phyloP scores from a whole-genome alignment of 257 asterid genomes.

The Anisodus tanguticus region DNA sequence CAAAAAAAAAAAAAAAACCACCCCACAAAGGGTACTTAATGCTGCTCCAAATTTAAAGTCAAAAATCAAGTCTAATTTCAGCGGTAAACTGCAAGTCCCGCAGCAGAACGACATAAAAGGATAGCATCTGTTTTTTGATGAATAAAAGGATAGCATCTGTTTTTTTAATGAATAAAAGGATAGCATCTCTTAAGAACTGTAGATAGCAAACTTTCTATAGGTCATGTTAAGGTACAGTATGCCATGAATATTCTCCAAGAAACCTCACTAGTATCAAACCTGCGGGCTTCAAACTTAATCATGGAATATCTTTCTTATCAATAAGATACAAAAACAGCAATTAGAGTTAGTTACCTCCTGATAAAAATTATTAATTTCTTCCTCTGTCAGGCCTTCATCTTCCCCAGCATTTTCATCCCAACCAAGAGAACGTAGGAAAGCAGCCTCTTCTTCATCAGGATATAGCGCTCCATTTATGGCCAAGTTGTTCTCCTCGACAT shows the following conservation, averaged over 20 bases:
- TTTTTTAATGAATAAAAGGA: neutral
- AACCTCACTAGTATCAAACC: conserved; percentile 13
- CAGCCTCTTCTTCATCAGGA: conserved; percentile 89
- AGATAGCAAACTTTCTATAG: neutral
- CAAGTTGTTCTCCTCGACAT: conserved; percentile 43
- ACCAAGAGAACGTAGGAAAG: conserved; percentile 91
- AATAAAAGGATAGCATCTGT: neutral
- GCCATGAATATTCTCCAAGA: conserved; percentile 14
- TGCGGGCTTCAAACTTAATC: neutral
- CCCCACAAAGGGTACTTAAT: neutral
- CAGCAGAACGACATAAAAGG: neutral
- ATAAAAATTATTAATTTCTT: conserved; percentile 75
- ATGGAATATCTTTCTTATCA: conserved; percentile 5
- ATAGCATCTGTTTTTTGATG: no score
- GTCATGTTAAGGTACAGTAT: neutral
- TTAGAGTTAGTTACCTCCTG: conserved; percentile 59
- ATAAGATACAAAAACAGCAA: neutral
- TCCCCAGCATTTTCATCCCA: conserved; percentile 91
- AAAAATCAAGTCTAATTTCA: neutral
- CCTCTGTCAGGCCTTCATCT: conserved; percentile 82
- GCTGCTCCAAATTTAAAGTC: neutral
- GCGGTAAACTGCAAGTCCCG: neutral
- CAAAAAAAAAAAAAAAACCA: no score
- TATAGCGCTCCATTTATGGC: conserved; percentile 44
- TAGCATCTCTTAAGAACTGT: neutral